A percentile compares a stretch with the other conserved stretches of the same genome.
Conservation (phyloP, 129 eudicot species). For the Silybum marianum region DNA sequence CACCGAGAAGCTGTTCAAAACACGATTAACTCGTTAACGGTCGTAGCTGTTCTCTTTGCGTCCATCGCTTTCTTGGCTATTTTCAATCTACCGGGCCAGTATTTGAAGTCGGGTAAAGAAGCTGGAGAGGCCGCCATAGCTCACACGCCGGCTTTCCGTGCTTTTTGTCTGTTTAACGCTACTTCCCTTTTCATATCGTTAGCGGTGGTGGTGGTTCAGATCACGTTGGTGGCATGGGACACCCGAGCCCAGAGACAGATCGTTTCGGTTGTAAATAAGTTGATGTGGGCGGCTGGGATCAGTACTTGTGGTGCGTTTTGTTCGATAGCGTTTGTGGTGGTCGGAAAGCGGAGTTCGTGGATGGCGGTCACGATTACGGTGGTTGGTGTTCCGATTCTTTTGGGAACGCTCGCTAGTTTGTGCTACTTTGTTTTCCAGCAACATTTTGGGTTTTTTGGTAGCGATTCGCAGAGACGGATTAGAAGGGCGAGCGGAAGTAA, state of each 20-base stretch:
- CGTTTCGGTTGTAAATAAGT: conserved; percentile 82
- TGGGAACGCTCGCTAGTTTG: conserved; percentile 76
- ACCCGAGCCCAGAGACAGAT: conserved; percentile 85
- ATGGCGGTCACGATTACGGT: conserved; percentile 79
- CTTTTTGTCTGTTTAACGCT: conserved; percentile 74
- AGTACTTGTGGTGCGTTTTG: conserved; percentile 96
- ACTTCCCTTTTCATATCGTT: conserved; percentile 80
- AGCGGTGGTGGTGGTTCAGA: conserved; percentile 93
- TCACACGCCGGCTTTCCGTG: conserved; percentile 60
- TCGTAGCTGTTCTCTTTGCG: conserved; percentile 86
- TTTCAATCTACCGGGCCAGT: conserved; percentile 84
- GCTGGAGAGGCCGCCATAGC: conserved; percentile 65
- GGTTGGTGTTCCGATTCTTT: conserved; percentile 68
- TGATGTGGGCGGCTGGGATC: conserved; percentile 93
- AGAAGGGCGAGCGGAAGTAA: conserved; percentile 81
- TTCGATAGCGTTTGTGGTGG: conserved; percentile 82
- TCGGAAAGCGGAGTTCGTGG: conserved; percentile 76
- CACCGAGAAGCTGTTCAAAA: conserved; percentile 94
- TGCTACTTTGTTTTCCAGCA: conserved; percentile 81
- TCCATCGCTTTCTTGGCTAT: conserved; percentile 93
- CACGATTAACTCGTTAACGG: conserved; percentile 88
- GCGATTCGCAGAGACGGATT: conserved; percentile 80
- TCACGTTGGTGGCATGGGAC: conserved; percentile 92
- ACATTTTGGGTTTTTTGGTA: conserved; percentile 60
- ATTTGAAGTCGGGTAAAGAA: conserved; percentile 36